A percentile compares a stretch with the other conserved stretches of the same genome.
These are phyloP conservation scores for Sporothrix globosa DNA, from an alignment of 2,329 filamentous ascomycete species.

Conservation along the genomic window DNA sequence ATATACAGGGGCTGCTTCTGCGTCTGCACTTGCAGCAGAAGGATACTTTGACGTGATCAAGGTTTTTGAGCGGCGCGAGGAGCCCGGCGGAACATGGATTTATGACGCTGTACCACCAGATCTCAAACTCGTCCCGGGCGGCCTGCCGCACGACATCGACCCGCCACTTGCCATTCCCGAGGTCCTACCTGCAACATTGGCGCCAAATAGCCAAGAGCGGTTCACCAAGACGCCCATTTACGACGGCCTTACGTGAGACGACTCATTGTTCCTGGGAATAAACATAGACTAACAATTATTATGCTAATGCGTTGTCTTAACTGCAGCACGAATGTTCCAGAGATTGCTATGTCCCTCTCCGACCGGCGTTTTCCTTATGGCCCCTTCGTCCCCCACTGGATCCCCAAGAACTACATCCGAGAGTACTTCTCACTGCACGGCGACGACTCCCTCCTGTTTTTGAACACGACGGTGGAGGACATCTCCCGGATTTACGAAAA, in stretches of 20 bases:
- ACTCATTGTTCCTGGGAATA: too few species aligned
- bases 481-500: slow-evolving; percentile 44
- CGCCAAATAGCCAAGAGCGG: slow-evolving; percentile 31
- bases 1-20: slow-evolving; percentile 50
- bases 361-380: slow-evolving; percentile 66
- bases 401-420: slow-evolving; percentile 60
- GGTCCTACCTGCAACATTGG: slow-evolving; percentile 25
- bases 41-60: slow-evolving; percentile 49
- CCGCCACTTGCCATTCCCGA: slow-evolving; percentile 30
- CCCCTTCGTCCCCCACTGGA: slow-evolving; percentile 58
- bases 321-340: slow-evolving; percentile 58
- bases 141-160: slow-evolving; percentile 32
- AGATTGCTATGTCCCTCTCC: slow-evolving; percentile 55
- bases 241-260: slow-evolving; percentile 32
- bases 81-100: slow-evolving; percentile 48
- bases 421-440: slow-evolving; percentile 58
- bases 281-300: neutral
- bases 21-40: slow-evolving; percentile 52
- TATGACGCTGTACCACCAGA: slow-evolving; percentile 31
- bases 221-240: slow-evolving; percentile 34
- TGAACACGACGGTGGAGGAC: slow-evolving; percentile 54
- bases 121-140: slow-evolving; percentile 32
- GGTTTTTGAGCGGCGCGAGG: slow-evolving; percentile 50
- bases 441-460: slow-evolving; percentile 50
- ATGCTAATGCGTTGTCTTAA: too few species aligned